phyloP scores from a whole-genome alignment of 1,139 yeast genomes.

The Taphrina deformans region DNA sequence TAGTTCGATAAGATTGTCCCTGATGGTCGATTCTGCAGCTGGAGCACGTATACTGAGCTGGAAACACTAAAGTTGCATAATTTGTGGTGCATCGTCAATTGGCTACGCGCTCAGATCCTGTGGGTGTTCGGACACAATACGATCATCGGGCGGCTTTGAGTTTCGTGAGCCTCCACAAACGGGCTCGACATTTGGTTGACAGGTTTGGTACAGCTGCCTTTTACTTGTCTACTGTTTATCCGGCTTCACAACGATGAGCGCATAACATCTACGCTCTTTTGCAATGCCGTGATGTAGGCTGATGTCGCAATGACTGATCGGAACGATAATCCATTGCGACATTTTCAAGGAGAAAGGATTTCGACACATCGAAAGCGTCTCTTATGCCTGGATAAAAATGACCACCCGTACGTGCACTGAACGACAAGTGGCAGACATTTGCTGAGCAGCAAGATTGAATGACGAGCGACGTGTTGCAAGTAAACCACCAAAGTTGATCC shows the following conservation, averaged over 20 bases:
- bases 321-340: constrained; percentile 6
- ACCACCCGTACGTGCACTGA: not conserved
- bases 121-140: not conserved
- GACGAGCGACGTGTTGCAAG: not conserved
- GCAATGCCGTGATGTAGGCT: not conserved
- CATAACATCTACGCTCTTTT: not conserved
- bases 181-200: not conserved
- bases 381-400: constrained; percentile 1
- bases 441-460: not conserved
- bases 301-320: constrained; percentile 3
- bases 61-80: no score
- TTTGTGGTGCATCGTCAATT: not conserved
- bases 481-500: not conserved
- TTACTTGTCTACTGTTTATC: not conserved
- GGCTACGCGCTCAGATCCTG: not conserved
- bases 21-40: no score
- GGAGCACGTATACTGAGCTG: no score
- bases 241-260: not conserved
- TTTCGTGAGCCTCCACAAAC: not conserved
- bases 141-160: not conserved
- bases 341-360: not conserved
- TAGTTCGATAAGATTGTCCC: not conserved
- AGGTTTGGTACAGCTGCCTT: no score
- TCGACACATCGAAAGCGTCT: not conserved
- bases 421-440: not conserved